A percentile compares a stretch with the other conserved stretches of the same genome.
phyloP scores from a whole-genome alignment of 305 asterid genomes.

The Solanum aculeatissimum region DNA sequence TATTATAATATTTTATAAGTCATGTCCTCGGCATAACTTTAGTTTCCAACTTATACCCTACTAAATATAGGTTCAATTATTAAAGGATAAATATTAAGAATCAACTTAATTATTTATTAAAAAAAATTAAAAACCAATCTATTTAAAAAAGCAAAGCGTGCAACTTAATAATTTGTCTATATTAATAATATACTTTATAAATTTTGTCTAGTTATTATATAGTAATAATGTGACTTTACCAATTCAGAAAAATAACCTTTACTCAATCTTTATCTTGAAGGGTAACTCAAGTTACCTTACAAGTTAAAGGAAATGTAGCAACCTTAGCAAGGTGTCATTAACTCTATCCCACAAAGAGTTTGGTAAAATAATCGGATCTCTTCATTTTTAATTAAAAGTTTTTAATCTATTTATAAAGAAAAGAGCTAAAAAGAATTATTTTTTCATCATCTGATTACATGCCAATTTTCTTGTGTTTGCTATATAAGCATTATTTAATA shows the following conservation, averaged over 20 bases:
- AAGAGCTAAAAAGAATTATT: not conserved
- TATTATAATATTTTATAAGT: not conserved
- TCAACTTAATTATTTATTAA: not conserved
- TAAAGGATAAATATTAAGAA: not conserved
- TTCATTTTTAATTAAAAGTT: not conserved
- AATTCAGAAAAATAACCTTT: not conserved
- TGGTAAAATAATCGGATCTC: not conserved
- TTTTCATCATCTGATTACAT: not conserved
- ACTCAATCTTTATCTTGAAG: not conserved
- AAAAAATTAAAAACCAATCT: not conserved
- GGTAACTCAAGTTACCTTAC: not conserved
- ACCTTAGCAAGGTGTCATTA: not conserved
- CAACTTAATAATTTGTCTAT: not conserved
- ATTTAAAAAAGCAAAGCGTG: not conserved
- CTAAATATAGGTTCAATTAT: not conserved
- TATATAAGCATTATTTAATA: not conserved
- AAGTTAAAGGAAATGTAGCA: not conserved
- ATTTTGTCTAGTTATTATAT: not conserved
- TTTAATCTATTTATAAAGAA: not conserved
- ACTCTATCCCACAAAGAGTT: not conserved
- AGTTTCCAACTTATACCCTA: not conserved
- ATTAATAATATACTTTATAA: not conserved
- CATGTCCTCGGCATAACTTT: not conserved
- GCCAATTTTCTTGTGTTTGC: not conserved
- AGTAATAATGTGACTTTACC: not conserved